Conservation (phyloP, 2,329 filamentous ascomycete species). For the Colletotrichum orchidophilum region DNA sequence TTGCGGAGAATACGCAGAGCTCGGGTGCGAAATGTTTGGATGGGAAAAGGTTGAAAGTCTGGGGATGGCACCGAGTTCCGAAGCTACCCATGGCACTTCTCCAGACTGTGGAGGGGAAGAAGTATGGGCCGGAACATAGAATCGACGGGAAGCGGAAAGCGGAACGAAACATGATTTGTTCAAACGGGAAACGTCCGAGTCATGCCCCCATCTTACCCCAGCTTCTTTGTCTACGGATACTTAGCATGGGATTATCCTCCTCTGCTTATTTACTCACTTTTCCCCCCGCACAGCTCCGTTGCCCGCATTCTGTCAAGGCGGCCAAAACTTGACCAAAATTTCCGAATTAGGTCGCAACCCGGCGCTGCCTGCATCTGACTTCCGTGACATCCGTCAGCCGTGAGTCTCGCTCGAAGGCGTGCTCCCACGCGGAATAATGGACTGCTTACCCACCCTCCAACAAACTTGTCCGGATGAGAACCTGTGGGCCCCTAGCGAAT, state of each 20-base stretch:
- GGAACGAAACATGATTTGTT: slow-evolving; percentile 19
- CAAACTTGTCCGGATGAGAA: slow-evolving; percentile 39
- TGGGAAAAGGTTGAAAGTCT: slow-evolving; percentile 7
- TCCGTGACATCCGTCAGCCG: slow-evolving; percentile 24
- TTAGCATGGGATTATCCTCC: neutral
- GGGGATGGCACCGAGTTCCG: slow-evolving; percentile 22
- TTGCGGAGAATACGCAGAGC: slow-evolving; percentile 14
- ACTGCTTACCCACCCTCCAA: slow-evolving; percentile 38
- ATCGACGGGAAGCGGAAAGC: slow-evolving; percentile 11
- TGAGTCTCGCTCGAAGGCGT: neutral
- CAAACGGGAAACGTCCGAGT: slow-evolving; percentile 3
- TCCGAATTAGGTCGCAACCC: slow-evolving; percentile 34
- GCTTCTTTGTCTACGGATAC: neutral
- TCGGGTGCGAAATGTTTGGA: slow-evolving; percentile 18
- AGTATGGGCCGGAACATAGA: neutral
- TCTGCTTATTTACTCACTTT: slow-evolving; percentile 37
- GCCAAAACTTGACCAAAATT: slow-evolving; percentile 41
- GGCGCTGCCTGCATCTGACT: slow-evolving; percentile 35
- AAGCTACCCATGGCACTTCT: neutral
- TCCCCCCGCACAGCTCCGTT: slow-evolving; percentile 40
- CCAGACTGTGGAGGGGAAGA: neutral
- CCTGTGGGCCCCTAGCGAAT: slow-evolving; percentile 37
- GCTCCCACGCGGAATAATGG: neutral
- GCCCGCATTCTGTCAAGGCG: slow-evolving; percentile 37
- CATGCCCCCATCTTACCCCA: neutral